These are phyloP conservation scores for Gaeumannomyces tritici DNA, from an alignment of 2,329 filamentous ascomycete genomes.

Conservation along the genomic window DNA sequence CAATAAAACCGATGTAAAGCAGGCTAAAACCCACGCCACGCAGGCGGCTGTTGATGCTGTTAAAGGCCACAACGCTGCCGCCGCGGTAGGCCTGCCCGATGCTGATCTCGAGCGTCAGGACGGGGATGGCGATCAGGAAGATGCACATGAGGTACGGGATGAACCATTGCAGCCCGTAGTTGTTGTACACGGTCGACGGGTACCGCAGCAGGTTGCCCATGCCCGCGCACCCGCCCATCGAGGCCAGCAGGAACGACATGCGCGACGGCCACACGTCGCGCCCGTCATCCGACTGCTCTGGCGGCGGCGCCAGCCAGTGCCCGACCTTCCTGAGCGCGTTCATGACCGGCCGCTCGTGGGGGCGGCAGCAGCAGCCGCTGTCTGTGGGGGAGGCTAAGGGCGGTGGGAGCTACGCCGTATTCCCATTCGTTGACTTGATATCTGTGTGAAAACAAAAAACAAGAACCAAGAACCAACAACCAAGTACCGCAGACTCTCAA, in stretches of 20 bases:
- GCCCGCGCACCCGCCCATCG: slow-evolving; percentile 48
- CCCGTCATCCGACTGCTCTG: slow-evolving; percentile 26
- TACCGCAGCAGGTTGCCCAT: slow-evolving; percentile 50
- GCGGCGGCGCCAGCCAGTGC: slow-evolving; percentile 23
- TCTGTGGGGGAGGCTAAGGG: neutral
- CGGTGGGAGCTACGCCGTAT: no score
- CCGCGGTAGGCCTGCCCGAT: slow-evolving; percentile 59
- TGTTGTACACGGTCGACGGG: slow-evolving; percentile 50
- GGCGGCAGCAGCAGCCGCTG: neutral
- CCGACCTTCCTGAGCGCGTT: slow-evolving; percentile 19
- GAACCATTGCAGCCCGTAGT: slow-evolving; percentile 51
- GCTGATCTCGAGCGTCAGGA: slow-evolving; percentile 49
- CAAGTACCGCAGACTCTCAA: neutral
- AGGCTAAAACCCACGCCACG: slow-evolving; percentile 44
- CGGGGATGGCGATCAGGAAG: slow-evolving; percentile 45
- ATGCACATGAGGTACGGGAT: slow-evolving; percentile 46
- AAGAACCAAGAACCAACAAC: neutral
- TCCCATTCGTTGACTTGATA: neutral
- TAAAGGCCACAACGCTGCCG: slow-evolving; percentile 43
- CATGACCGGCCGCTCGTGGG: neutral
- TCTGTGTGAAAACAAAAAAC: neutral
- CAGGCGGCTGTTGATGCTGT: slow-evolving; percentile 40
- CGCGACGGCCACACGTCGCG: slow-evolving; percentile 46
- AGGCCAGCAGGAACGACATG: slow-evolving; percentile 44
- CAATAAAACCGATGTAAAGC: slow-evolving; percentile 41